Evolutionary conservation across 2,329 filamentous ascomycete genomes (phyloP).

Genomic region (Diplodia mutila): DNA sequence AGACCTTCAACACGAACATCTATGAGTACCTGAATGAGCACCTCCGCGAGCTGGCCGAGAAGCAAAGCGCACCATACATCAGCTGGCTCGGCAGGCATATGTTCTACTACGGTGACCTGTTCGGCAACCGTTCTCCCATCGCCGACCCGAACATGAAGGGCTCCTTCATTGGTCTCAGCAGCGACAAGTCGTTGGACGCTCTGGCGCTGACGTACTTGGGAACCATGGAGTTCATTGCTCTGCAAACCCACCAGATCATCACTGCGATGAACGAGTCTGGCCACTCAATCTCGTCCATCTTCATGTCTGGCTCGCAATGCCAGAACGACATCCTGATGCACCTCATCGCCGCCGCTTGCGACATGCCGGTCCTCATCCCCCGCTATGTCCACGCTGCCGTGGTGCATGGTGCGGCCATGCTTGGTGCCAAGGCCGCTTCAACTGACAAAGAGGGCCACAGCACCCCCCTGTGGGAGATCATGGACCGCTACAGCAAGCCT

Average conservation of each 20-base stretch:
- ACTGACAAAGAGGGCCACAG: slow-evolving; percentile 75
- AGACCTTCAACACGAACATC: slow-evolving; percentile 83
- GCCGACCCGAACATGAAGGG: slow-evolving; percentile 94
- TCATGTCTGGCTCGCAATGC: slow-evolving; percentile 98
- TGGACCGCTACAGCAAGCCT: slow-evolving; percentile 96
- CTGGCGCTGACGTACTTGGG: slow-evolving; percentile 92
- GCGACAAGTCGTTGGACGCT: slow-evolving; percentile 83
- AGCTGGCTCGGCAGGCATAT: slow-evolving; percentile 89
- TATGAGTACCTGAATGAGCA: slow-evolving; percentile 95
- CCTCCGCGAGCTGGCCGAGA: slow-evolving; percentile 74
- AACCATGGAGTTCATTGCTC: slow-evolving; percentile 96
- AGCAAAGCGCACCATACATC: slow-evolving; percentile 71
- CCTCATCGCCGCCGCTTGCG: slow-evolving; percentile 85
- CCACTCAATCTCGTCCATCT: slow-evolving; percentile 87
- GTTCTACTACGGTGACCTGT: slow-evolving; percentile 98
- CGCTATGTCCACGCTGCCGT: slow-evolving; percentile 94
- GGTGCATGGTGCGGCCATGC: slow-evolving; percentile 97
- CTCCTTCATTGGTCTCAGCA: slow-evolving; percentile 81
- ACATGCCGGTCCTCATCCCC: slow-evolving; percentile 91
- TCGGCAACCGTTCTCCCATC: slow-evolving; percentile 93
- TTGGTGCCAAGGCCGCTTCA: slow-evolving; percentile 95
- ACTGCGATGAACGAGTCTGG: slow-evolving; percentile 90
- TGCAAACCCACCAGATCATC: slow-evolving; percentile 95
- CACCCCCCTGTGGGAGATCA: slow-evolving; percentile 91
- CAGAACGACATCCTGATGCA: slow-evolving; percentile 93